Evolutionary conservation across 345 rosid genomes (phyloP).

Genomic region (Gossypioides kirkii): DNA sequence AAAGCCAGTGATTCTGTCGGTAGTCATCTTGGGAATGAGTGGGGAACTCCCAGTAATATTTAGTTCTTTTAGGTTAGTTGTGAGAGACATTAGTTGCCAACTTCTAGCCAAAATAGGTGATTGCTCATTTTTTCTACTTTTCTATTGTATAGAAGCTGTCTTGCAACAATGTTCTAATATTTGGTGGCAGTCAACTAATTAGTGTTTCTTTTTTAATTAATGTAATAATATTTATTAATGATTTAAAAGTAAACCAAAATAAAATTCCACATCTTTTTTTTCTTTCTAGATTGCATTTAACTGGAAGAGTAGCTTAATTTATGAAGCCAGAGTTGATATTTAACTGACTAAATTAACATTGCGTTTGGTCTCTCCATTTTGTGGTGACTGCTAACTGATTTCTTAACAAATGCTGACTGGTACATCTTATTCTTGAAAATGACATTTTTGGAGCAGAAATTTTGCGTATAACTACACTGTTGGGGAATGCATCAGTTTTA

Average conservation of each 20-base stretch:
- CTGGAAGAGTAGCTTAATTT: constrained; percentile 9
- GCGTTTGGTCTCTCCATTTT: constrained; percentile 44
- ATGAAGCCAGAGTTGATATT: constrained; percentile 21
- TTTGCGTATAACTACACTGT: constrained; percentile 91
- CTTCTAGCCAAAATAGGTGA: background rate
- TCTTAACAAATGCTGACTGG: constrained; percentile 72
- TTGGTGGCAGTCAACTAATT: background rate
- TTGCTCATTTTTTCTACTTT: background rate
- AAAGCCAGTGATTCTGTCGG: background rate
- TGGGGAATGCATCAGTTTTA: constrained; percentile 99
- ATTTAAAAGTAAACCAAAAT: background rate
- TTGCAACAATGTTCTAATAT: background rate
- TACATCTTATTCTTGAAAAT: constrained; percentile 94
- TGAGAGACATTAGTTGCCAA: constrained; percentile 1
- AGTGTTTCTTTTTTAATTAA: background rate
- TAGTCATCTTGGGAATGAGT: background rate
- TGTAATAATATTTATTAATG: background rate
- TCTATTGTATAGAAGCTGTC: background rate
- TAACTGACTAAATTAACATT: constrained; percentile 55
- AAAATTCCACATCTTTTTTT: background rate
- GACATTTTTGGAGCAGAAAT: constrained; percentile 99
- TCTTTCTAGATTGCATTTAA: background rate
- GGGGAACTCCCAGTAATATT: background rate
- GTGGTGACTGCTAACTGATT: constrained; percentile 40
- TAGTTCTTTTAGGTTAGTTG: constrained; percentile 3